Conservation (phyloP, 1,284 basidiomycete species). For the Austropuccinia psidii region DNA sequence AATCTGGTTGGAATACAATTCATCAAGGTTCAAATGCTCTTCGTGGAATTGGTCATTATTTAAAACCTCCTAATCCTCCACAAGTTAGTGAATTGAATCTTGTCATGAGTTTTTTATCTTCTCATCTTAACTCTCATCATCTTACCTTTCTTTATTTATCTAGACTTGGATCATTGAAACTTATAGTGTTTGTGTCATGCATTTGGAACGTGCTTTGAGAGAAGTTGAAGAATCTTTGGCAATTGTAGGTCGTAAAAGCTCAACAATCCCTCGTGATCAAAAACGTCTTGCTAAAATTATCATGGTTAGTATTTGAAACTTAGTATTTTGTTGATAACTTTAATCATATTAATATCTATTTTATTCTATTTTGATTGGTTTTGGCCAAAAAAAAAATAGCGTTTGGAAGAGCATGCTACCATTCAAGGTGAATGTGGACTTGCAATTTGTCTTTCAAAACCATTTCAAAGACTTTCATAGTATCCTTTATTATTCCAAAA, state of each 20-base stretch:
- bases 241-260: conserved; percentile 49
- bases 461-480: conserved; percentile 91
- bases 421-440: conserved; percentile 86
- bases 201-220: conserved; percentile 77
- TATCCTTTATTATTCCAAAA: conserved; percentile 97
- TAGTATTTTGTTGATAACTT: neutral
- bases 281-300: conserved; percentile 29
- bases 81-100: conserved; percentile 55
- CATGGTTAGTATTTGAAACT: conserved; percentile 30
- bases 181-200: conserved; percentile 82
- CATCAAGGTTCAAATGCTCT: neutral
- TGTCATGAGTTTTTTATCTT: too few relatives aligned
- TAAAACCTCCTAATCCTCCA: conserved; percentile 37
- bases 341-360: too few relatives aligned
- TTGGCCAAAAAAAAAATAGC: too few relatives aligned
- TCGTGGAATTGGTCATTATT: conserved; percentile 38
- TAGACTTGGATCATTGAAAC: conserved; percentile 85
- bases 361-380: too few relatives aligned
- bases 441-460: conserved; percentile 76
- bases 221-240: conserved; percentile 73
- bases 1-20: too few relatives aligned
- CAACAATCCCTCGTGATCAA: neutral
- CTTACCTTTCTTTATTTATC: conserved; percentile 6
- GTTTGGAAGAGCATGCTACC: conserved; percentile 66
- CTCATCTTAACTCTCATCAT: too few relatives aligned